phyloP scores from a whole-genome alignment of 2,329 filamentous ascomycete genomes.

The Pseudopithomyces maydicus region DNA sequence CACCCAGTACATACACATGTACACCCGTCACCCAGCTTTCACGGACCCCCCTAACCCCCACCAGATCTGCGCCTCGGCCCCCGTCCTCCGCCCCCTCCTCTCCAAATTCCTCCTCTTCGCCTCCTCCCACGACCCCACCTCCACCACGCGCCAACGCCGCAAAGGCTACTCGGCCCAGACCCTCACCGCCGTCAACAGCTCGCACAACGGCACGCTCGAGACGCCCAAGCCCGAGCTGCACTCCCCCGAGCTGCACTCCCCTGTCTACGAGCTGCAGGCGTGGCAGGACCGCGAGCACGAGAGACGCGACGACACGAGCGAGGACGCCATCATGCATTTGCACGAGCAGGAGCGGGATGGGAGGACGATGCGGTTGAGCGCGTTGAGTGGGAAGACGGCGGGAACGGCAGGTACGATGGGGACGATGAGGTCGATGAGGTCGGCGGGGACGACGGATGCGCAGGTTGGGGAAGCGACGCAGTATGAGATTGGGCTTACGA shows the following conservation, averaged over 20 bases:
- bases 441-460: too few species aligned
- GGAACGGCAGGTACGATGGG: too few species aligned
- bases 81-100: slow-evolving; percentile 37
- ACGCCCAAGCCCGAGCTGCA: neutral
- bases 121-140: slow-evolving; percentile 6
- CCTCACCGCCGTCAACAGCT: neutral
- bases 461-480: too few species aligned
- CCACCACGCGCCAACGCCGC: neutral
- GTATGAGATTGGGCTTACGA: too few species aligned
- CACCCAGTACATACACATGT: neutral
- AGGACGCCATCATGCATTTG: neutral
- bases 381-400: too few species aligned
- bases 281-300: neutral
- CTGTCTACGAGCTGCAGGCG: neutral
- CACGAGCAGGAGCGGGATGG: too few species aligned
- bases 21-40: neutral
- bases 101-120: slow-evolving; percentile 31
- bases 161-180: neutral
- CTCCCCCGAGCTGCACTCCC: neutral
- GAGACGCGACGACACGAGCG: neutral
- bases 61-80: slow-evolving; percentile 36
- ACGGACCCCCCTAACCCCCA: neutral
- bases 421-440: too few species aligned
- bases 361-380: too few species aligned
- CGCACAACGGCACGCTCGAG: neutral